Conservation (phyloP, 2,329 filamentous ascomycete species). For the Penicillium occitanis region DNA sequence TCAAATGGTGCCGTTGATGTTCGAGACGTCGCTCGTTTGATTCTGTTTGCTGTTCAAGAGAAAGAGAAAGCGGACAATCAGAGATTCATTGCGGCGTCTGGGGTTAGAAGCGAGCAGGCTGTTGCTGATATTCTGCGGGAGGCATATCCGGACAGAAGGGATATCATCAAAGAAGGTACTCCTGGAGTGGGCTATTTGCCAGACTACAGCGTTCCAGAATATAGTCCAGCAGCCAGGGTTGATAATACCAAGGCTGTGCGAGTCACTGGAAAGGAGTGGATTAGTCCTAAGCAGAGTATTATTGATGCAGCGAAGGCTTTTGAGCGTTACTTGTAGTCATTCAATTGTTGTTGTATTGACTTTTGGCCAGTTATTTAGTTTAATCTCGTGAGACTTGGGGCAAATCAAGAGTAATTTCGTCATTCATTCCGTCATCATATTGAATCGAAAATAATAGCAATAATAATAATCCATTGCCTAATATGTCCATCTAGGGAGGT, state of each 20-base stretch:
- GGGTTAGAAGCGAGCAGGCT: neutral
- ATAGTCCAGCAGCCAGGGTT: neutral
- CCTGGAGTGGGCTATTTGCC: slow-evolving; percentile 6
- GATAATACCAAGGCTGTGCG: neutral
- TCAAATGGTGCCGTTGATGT: neutral
- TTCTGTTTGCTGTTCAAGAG: neutral
- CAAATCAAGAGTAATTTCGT: neutral
- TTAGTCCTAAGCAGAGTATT: neutral
- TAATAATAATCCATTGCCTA: no score
- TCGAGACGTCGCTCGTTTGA: neutral
- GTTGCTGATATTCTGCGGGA: neutral
- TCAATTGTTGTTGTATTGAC: neutral
- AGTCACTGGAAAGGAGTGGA: neutral
- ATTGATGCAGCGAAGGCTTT: neutral
- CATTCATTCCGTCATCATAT: neutral
- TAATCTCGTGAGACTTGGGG: neutral
- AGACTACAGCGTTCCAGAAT: neutral
- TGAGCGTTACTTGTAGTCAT: neutral
- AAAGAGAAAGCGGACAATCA: neutral
- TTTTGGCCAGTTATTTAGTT: neutral
- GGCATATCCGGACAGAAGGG: neutral
- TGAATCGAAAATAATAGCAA: no score
- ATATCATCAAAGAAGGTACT: slow-evolving; percentile 1
- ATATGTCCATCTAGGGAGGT: no score
- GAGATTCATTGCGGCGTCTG: neutral